Percentiles rank a stretch among this genome's conserved stretches.
Evolutionary conservation across 2,329 filamentous ascomycete genomes (phyloP).

Genomic region (Cladosporium sphaerospermum): DNA sequence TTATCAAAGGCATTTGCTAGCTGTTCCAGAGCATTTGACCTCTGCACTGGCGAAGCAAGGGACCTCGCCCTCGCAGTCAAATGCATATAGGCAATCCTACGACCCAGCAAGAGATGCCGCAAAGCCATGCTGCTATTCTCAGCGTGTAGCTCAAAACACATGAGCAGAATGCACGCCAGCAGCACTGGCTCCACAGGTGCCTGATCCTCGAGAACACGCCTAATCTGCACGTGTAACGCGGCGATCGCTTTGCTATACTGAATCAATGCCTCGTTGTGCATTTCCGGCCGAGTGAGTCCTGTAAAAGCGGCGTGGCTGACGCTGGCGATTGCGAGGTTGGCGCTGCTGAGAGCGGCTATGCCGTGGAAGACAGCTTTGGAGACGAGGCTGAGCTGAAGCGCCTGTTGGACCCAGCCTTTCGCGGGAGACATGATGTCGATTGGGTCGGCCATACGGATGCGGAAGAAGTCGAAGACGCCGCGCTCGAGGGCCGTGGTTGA

Average conservation of each 20-base stretch:
- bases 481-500: slow-evolving; percentile 1
- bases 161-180: slow-evolving; percentile 6
- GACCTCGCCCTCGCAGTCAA: background rate
- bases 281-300: background rate
- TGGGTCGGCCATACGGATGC: background rate
- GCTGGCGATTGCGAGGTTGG: slow-evolving; percentile 3
- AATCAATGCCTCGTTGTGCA: background rate
- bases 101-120: background rate
- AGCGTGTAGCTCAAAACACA: slow-evolving; percentile 6
- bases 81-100: background rate
- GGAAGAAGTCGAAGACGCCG: slow-evolving; percentile 7
- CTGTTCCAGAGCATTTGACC: background rate
- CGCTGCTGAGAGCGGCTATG: slow-evolving; percentile 4
- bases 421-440: slow-evolving; percentile 3
- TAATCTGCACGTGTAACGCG: background rate
- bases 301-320: background rate
- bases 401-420: slow-evolving; percentile 2
- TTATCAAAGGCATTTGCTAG: background rate
- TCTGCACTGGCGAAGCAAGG: background rate
- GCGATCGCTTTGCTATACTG: slow-evolving; percentile 8
- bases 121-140: slow-evolving; percentile 6
- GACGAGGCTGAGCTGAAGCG: background rate
- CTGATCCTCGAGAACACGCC: background rate
- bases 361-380: slow-evolving; percentile 7
- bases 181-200: slow-evolving; percentile 1